Evolutionary conservation across 192 early-diverging fungal genomes (phyloP).

Genomic region (Glomus cerebriforme): DNA sequence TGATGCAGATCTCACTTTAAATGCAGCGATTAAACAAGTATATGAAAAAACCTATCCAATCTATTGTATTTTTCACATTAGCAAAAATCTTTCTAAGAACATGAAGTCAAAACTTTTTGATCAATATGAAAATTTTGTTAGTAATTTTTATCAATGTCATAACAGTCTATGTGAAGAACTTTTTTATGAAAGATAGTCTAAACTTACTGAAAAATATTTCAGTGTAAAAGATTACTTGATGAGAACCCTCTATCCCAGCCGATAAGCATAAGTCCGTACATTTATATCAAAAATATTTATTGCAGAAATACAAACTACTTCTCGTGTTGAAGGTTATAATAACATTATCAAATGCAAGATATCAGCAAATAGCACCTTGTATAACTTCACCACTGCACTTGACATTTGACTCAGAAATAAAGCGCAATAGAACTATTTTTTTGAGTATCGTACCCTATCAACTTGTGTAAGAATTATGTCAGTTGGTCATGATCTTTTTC

Average conservation of each 20-base stretch:
- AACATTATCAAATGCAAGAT: conserved; percentile 14
- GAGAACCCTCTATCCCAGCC: no score
- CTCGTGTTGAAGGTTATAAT: neutral
- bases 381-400: neutral
- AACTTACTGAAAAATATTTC: neutral
- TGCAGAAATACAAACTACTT: neutral
- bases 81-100: no score
- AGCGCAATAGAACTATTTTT: neutral
- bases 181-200: neutral
- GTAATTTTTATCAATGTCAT: neutral
- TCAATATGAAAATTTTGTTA: neutral
- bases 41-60: neutral
- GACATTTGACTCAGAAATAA: neutral
- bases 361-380: neutral
- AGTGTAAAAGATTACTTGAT: neutral
- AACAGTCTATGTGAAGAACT: neutral
- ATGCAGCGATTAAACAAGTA: neutral
- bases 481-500: neutral
- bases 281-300: conserved; percentile 9
- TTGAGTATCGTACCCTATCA: neutral
- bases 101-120: neutral
- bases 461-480: neutral
- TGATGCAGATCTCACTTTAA: no score
- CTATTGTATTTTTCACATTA: conserved; percentile 8
- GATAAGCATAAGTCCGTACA: neutral